phyloP scores from a whole-genome alignment of 2,329 filamentous ascomycete genomes.

The Ascochyta fabae region DNA sequence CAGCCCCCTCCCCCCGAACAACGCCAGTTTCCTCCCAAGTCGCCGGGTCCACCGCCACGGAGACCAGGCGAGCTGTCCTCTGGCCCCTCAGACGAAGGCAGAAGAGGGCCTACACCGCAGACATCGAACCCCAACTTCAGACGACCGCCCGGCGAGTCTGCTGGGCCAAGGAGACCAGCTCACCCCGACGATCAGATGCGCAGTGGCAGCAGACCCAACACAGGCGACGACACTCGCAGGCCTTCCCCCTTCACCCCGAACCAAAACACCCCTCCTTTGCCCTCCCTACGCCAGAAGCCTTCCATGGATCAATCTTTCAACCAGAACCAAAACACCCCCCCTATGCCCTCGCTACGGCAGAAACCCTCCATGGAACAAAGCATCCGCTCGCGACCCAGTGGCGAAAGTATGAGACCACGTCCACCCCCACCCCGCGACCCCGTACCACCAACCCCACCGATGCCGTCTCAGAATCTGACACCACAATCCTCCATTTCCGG shows the following conservation, averaged over 20 bases:
- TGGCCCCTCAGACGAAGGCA: slow-evolving; percentile 21
- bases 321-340: slow-evolving; percentile 30
- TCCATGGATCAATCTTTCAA: slow-evolving; percentile 41
- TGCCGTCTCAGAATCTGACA: slow-evolving; percentile 45
- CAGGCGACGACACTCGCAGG: slow-evolving; percentile 40
- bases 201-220: slow-evolving; percentile 33
- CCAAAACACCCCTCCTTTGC: slow-evolving; percentile 34
- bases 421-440: slow-evolving; percentile 40
- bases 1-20: slow-evolving; percentile 24
- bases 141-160: slow-evolving; percentile 28
- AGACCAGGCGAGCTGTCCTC: slow-evolving; percentile 28
- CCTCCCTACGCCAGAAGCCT: slow-evolving; percentile 39
- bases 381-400: slow-evolving; percentile 44
- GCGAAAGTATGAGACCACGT: slow-evolving; percentile 45
- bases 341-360: slow-evolving; percentile 38
- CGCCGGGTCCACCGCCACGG: slow-evolving; percentile 29
- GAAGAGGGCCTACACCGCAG: slow-evolving; percentile 22
- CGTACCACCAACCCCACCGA: slow-evolving; percentile 34
- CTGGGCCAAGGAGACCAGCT: slow-evolving; percentile 30
- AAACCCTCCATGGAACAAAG: slow-evolving; percentile 45
- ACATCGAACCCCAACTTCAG: slow-evolving; percentile 32
- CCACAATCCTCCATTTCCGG: slow-evolving; percentile 51
- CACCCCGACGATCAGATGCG: slow-evolving; percentile 27
- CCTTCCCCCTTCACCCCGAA: slow-evolving; percentile 31
- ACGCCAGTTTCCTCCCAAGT: slow-evolving; percentile 29